Evolutionary conservation across 305 asterid species (phyloP).

Genomic region (Solanum chacoense): DNA sequence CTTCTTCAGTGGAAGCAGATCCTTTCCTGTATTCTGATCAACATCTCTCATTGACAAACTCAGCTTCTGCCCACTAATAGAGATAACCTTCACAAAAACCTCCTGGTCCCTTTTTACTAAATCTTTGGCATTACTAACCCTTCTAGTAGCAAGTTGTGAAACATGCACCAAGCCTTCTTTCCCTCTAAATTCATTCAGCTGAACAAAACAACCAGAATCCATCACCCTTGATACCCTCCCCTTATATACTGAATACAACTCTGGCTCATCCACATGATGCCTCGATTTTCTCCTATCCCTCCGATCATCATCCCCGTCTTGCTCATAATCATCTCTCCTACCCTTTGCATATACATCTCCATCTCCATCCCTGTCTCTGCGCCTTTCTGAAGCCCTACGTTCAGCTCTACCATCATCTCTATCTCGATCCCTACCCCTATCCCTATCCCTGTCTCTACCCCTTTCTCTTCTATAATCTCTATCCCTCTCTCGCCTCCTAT

Average conservation of each 20-base stretch:
- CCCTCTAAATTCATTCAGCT: slow-evolving; percentile 54
- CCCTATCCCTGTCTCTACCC: slow-evolving; percentile 14
- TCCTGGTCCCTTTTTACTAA: slow-evolving; percentile 75
- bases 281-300: slow-evolving; percentile 23
- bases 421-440: slow-evolving; percentile 10
- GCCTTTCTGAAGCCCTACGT: slow-evolving; percentile 19
- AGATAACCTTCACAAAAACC: slow-evolving; percentile 77
- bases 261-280: slow-evolving; percentile 54
- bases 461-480: slow-evolving; percentile 6
- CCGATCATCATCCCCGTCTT: slow-evolving; percentile 16
- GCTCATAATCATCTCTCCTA: slow-evolving; percentile 10
- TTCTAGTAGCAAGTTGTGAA: slow-evolving; percentile 79
- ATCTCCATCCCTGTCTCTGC: slow-evolving; percentile 18
- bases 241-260: slow-evolving; percentile 60
- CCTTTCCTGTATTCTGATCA: slow-evolving; percentile 80
- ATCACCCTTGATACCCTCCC: slow-evolving; percentile 85
- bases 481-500: slow-evolving; percentile 17
- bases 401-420: neutral
- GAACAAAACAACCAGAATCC: slow-evolving; percentile 94
- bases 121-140: slow-evolving; percentile 78
- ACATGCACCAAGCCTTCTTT: slow-evolving; percentile 87
- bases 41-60: slow-evolving; percentile 91
- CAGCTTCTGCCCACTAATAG: slow-evolving; percentile 66
- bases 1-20: slow-evolving; percentile 70
- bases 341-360: slow-evolving; percentile 28